Conservation (phyloP, 2,329 filamentous ascomycete species). For the Cladosporium sp. region DNA sequence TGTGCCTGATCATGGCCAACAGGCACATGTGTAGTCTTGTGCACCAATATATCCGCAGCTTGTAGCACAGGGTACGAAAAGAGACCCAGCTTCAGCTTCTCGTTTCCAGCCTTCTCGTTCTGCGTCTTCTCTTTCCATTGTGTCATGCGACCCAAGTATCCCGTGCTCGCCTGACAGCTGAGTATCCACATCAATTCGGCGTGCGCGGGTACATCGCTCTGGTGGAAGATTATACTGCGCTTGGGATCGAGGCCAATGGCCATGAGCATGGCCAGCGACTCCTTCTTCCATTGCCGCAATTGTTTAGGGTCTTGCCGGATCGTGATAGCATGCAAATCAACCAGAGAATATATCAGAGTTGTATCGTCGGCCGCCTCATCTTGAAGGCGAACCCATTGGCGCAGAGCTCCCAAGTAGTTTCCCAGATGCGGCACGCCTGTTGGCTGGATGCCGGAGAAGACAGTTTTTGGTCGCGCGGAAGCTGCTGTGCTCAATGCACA, state of each 20-base stretch:
- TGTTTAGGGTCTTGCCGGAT: conserved; percentile 60
- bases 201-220: conserved; percentile 64
- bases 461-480: conserved; percentile 40
- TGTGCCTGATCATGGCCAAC: conserved; percentile 95
- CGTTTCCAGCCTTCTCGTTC: conserved; percentile 38
- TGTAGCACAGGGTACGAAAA: conserved; percentile 96
- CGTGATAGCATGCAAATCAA: conserved; percentile 92
- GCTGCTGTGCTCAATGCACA: conserved; percentile 11
- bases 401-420: conserved; percentile 88
- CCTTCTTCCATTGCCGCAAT: conserved; percentile 62
- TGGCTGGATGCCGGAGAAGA: conserved; percentile 97
- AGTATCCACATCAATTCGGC: conserved; percentile 96
- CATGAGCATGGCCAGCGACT: conserved; percentile 74
- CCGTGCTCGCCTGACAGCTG: conserved; percentile 84
- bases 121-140: conserved; percentile 78
- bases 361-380: conserved; percentile 54
- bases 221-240: conserved; percentile 76
- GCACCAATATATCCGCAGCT: conserved; percentile 88
- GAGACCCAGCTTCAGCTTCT: conserved; percentile 72
- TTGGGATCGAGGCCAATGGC: conserved; percentile 79
- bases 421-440: conserved; percentile 91
- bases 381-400: conserved; percentile 81
- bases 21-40: conserved; percentile 86
- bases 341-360: conserved; percentile 76
- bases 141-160: conserved; percentile 96